A percentile compares a stretch with the other conserved stretches of the same genome.
These are phyloP conservation scores for Grosmannia serpens DNA, from an alignment of 2,329 filamentous ascomycete species.

Conservation along the genomic window DNA sequence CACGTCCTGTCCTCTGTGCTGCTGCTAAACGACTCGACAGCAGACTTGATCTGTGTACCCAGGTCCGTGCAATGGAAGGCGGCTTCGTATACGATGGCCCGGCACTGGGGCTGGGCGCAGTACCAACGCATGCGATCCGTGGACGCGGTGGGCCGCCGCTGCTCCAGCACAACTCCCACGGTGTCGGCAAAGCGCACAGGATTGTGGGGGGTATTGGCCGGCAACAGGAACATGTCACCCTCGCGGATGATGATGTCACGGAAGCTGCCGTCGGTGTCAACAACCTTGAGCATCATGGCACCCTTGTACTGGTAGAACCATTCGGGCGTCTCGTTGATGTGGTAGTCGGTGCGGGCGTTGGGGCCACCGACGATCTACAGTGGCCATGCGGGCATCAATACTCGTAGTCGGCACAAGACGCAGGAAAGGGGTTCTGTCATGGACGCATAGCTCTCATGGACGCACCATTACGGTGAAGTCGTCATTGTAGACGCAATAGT, in stretches of 20 bases:
- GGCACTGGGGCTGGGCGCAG: constrained; percentile 50
- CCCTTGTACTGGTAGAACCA: constrained; percentile 98
- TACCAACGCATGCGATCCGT: constrained; percentile 74
- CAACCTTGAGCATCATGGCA: constrained; percentile 85
- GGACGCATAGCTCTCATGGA: background rate
- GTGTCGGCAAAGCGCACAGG: constrained; percentile 88
- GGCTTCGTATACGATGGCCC: constrained; percentile 69
- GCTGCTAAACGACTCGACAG: constrained; percentile 69
- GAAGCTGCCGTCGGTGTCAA: constrained; percentile 56
- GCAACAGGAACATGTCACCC: constrained; percentile 87
- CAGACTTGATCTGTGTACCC: constrained; percentile 87
- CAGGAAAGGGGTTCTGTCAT: background rate
- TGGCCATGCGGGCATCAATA: background rate
- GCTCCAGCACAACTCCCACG: constrained; percentile 88
- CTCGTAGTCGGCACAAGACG: background rate
- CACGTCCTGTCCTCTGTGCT: constrained; percentile 61
- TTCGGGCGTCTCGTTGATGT: constrained; percentile 92
- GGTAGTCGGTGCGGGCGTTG: constrained; percentile 93
- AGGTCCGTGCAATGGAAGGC: constrained; percentile 81
- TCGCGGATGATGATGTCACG: constrained; percentile 82
- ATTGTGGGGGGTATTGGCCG: constrained; percentile 91
- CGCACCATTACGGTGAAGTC: constrained; percentile 69
- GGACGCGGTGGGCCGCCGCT: constrained; percentile 57
- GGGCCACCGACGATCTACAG: constrained; percentile 65
- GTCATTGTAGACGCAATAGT: constrained; percentile 90